Conservation (phyloP, 768 basidiomycete genomes). For the Gyrodon lividus region DNA sequence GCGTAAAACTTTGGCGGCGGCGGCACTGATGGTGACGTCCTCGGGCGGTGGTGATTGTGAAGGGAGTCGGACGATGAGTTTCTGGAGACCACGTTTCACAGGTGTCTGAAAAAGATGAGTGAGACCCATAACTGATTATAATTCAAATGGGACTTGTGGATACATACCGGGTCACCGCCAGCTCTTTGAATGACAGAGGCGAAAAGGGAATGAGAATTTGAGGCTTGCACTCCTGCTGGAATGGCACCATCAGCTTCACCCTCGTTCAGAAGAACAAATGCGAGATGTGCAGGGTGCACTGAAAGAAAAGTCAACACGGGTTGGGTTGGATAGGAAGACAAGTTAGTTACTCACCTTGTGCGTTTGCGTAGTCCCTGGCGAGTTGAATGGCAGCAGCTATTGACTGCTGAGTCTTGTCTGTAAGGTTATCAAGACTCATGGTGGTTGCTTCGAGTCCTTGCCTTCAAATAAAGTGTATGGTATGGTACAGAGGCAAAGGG, state of each 20-base stretch:
- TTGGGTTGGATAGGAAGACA: neutral
- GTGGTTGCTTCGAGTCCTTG: neutral
- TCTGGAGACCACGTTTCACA: conserved; percentile 73
- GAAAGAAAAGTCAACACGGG: conserved; percentile 8
- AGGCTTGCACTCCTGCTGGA: conserved; percentile 31
- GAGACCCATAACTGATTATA: neutral
- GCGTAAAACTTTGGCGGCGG: conserved; percentile 60
- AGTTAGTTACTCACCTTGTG: conserved; percentile 56
- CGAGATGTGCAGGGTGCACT: conserved; percentile 86
- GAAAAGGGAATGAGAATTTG: conserved; percentile 60
- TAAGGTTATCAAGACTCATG: conserved; percentile 68
- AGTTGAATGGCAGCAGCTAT: conserved; percentile 72
- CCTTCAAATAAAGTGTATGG: neutral
- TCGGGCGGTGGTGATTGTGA: conserved; percentile 85
- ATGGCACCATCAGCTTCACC: conserved; percentile 37
- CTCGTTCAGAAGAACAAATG: conserved; percentile 78
- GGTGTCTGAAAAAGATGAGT: conserved; percentile 35
- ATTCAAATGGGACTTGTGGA: neutral
- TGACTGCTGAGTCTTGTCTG: conserved; percentile 76
- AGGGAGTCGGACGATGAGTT: conserved; percentile 76
- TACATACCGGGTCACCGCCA: conserved; percentile 78
- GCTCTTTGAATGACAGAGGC: conserved; percentile 75
- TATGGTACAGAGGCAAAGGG: neutral
- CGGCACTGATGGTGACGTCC: conserved; percentile 62
- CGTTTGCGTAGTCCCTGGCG: conserved; percentile 82